These are phyloP conservation scores for Rhodotorula sp. DNA, from an alignment of 1,284 basidiomycete species.

Conservation along the genomic window DNA sequence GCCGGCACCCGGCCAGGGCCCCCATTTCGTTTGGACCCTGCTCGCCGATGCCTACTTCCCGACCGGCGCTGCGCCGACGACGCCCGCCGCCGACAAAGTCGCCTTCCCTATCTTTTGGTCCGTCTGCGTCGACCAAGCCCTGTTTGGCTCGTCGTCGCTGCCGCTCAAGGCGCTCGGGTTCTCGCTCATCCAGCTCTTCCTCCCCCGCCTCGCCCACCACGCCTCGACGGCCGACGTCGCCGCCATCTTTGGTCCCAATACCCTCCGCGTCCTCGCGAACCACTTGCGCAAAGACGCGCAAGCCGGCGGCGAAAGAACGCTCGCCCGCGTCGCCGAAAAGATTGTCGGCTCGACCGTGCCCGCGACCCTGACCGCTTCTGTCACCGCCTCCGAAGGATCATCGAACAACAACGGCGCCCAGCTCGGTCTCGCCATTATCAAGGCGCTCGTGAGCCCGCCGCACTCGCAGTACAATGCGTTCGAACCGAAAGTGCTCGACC, in stretches of 20 bases:
- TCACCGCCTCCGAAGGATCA: neutral
- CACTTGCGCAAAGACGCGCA: constrained; percentile 67
- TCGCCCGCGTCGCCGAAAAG: constrained; percentile 57
- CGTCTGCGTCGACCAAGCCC: constrained; percentile 80
- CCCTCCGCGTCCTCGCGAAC: constrained; percentile 96
- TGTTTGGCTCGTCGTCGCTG: constrained; percentile 80
- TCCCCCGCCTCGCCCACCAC: constrained; percentile 65
- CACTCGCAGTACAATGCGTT: constrained; percentile 31
- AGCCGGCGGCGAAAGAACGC: constrained; percentile 32
- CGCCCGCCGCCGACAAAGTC: constrained; percentile 28
- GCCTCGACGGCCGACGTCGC: constrained; percentile 59
- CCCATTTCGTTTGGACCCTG: constrained; percentile 88
- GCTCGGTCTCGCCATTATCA: constrained; percentile 24
- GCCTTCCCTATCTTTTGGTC: constrained; percentile 86
- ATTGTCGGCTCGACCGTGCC: constrained; percentile 51
- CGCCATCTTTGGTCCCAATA: constrained; percentile 89
- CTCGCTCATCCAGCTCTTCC: constrained; percentile 79
- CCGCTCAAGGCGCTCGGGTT: constrained; percentile 96
- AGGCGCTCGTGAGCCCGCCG: constrained; percentile 25
- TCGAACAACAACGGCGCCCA: constrained; percentile 15
- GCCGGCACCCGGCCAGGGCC: constrained; percentile 71
- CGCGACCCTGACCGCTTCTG: constrained; percentile 13
- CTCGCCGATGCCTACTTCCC: constrained; percentile 75
- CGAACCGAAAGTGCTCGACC: constrained; percentile 78
- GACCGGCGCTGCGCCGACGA: neutral